A percentile compares a stretch with the other conserved stretches of the same genome.
These are phyloP conservation scores for Sisymbrium irio DNA, from an alignment of 345 rosid species.

Conservation along the genomic window DNA sequence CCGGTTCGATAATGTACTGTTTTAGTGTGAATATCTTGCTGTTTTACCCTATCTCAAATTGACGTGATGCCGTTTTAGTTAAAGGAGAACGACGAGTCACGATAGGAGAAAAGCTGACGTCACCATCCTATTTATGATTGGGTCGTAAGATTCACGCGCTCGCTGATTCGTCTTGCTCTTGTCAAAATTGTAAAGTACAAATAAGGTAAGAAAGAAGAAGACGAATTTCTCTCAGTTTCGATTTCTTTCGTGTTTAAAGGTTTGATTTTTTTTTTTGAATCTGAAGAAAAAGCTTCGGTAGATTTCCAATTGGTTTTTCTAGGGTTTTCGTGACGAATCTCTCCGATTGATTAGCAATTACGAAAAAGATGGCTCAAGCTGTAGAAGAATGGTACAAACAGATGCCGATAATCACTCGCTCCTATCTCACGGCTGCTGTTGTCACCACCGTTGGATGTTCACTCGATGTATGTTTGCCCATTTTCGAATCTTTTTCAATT, in stretches of 20 bases:
- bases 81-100: not conserved
- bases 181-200: not conserved
- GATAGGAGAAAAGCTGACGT: not conserved
- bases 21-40: not conserved
- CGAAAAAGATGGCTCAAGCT: conserved; percentile 76
- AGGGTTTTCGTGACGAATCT: not conserved
- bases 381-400: conserved; percentile 99
- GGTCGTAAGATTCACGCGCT: not conserved
- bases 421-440: conserved; percentile 91
- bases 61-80: not conserved
- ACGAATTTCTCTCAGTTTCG: conserved; percentile 6
- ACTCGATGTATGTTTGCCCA: conserved; percentile 61
- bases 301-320: conserved; percentile 3
- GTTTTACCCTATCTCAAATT: not conserved
- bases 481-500: not conserved
- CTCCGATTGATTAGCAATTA: not conserved
- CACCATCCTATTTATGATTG: conserved; percentile 1
- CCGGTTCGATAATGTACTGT: too few species aligned
- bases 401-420: conserved; percentile 98
- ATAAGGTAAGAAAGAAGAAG: too few species aligned
- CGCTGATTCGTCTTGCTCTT: not conserved
- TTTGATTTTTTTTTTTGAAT: not conserved
- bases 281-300: not conserved
- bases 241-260: not conserved
- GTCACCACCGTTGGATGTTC: conserved; percentile 96